Evolutionary conservation across 1,284 basidiomycete genomes (phyloP), one percentile per base, ranked within the genome.

Genomic region (Pseudozyma hubeiensis): DNA sequence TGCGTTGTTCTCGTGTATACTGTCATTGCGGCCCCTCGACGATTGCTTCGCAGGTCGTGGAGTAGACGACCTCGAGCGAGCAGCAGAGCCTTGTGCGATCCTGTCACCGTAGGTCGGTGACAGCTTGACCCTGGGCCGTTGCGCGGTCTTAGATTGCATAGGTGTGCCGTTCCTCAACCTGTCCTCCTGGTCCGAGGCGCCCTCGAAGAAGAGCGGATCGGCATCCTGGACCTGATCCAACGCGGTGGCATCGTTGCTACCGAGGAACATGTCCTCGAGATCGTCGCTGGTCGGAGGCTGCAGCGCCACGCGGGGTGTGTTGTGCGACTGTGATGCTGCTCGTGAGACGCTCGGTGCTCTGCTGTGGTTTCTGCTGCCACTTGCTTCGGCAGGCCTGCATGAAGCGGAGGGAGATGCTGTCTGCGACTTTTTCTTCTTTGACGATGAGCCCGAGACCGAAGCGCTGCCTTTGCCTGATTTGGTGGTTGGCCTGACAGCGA

Each of bases 131-230:
- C 53, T 44, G 2, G 50, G 33, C 11, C 53, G 48, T n/a, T 52
- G 39, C 8, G 29, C 31, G 11, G 54, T 5, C 33, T 50, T 40
- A 10, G 46, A 16, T 5, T 4, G 7, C 4, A n/a, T 13, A 2
- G 53, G 46, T 5, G 54, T 53, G 3, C 35, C 64, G 29, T 57
- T 59, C 4, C 60, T 55, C 19, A 59, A 16, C n/a, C 37, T 39
- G 10, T 64, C 60, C 6, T 64, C 56, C 6, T 64, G 39, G 24
- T 64, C 60, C 8, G 55, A 54, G 5, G n/a, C 30, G 11, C 19
- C 45, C 0, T 69, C 60, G 11, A 63, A 48, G 56, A 69, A 69
- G 8, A 63, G 47, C n/a, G 59, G 59, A 16, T 34, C 54, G 11
- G 52, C 40, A 16, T 47, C 24, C 30, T 44, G 29, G 24, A 19